Evolutionary conservation across 2,329 filamentous ascomycete species (phyloP).

Genomic region (Keithomyces neogunnii): DNA sequence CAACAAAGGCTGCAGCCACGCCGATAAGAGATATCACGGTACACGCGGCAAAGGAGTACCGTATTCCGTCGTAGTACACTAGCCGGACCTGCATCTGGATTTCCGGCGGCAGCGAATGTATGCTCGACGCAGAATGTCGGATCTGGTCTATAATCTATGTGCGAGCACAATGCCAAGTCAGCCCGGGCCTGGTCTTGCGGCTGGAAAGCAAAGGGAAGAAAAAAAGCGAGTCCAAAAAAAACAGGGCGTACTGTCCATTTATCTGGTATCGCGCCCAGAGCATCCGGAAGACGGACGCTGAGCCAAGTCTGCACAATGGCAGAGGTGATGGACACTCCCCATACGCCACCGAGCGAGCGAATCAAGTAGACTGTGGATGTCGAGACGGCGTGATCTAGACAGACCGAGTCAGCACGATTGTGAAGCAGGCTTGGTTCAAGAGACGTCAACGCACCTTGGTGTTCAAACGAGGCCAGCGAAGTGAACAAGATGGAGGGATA

Average conservation of each 20-base stretch:
- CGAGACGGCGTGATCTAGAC: conserved; percentile 48
- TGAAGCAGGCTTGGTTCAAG: not conserved
- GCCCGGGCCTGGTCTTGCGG: conserved; percentile 2
- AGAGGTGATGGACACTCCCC: conserved; percentile 55
- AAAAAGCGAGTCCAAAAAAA: conserved; percentile 13
- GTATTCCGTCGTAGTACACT: conserved; percentile 52
- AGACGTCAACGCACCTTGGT: conserved; percentile 38
- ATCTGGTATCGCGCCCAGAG: conserved; percentile 44
- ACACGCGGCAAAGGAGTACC: conserved; percentile 46
- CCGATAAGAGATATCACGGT: conserved; percentile 42
- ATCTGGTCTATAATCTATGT: conserved; percentile 51
- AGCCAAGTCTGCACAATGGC: conserved; percentile 56
- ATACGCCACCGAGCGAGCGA: conserved; percentile 54
- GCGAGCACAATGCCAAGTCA: conserved; percentile 7
- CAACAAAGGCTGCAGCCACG: conserved; percentile 20
- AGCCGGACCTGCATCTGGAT: conserved; percentile 46
- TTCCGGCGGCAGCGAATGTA: conserved; percentile 46
- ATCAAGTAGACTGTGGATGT: conserved; percentile 57
- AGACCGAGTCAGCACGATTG: not conserved
- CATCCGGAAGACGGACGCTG: conserved; percentile 42
- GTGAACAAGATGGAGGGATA: conserved; percentile 54
- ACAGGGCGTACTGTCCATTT: conserved; percentile 45
- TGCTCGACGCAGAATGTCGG: conserved; percentile 49
- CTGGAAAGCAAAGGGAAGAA: not conserved
- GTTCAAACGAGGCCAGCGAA: conserved; percentile 53